Evolutionary conservation across 2,329 filamentous ascomycete species (phyloP).

Genomic region (Escovopsis weberi): DNA sequence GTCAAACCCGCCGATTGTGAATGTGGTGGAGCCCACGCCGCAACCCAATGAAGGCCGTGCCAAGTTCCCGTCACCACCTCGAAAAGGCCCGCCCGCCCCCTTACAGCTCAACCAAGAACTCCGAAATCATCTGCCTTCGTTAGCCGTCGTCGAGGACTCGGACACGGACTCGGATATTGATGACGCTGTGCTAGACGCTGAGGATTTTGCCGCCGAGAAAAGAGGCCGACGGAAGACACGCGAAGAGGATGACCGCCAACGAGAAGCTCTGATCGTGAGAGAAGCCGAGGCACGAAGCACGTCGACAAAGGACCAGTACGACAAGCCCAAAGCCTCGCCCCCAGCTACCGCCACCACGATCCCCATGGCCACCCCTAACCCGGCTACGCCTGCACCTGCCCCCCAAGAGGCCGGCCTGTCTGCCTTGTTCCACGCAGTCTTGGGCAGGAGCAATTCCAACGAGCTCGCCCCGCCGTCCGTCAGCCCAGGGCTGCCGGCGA

Average conservation of each 20-base stretch:
- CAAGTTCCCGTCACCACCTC: slow-evolving; percentile 46
- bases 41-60: slow-evolving; percentile 29
- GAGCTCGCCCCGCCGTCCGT: slow-evolving; percentile 30
- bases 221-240: slow-evolving; percentile 72
- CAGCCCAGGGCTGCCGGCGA: slow-evolving; percentile 46
- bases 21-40: slow-evolving; percentile 29
- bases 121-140: slow-evolving; percentile 9
- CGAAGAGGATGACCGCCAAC: slow-evolving; percentile 71
- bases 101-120: slow-evolving; percentile 43
- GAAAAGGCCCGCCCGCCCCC: slow-evolving; percentile 77
- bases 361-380: slow-evolving; percentile 11
- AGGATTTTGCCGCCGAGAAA: slow-evolving; percentile 44
- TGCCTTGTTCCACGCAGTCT: slow-evolving; percentile 37
- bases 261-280: slow-evolving; percentile 52
- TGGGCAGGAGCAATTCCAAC: slow-evolving; percentile 24
- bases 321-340: slow-evolving; percentile 13
- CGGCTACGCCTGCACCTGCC: slow-evolving; percentile 18
- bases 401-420: slow-evolving; percentile 26
- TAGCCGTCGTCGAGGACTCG: slow-evolving; percentile 42
- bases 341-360: slow-evolving; percentile 21
- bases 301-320: slow-evolving; percentile 55
- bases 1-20: slow-evolving; percentile 21
- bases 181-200: slow-evolving; percentile 51
- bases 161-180: slow-evolving; percentile 65
- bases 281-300: slow-evolving; percentile 57